Evolutionary conservation across 495 filamentous ascomycete species (phyloP).

Genomic region (Entonaema liquescens): DNA sequence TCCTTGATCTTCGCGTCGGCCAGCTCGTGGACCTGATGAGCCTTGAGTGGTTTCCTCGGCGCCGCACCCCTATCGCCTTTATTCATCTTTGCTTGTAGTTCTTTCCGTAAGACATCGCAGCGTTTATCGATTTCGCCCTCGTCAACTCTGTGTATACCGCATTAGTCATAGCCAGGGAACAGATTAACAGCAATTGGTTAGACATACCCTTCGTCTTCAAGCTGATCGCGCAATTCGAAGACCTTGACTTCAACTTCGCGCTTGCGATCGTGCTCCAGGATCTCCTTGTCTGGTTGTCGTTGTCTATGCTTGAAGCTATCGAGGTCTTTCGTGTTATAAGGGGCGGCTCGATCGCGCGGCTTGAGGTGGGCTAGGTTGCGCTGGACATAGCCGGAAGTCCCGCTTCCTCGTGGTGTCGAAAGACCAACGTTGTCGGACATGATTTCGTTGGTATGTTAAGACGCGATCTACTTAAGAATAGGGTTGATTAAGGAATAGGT

Average conservation of each 20-base stretch:
- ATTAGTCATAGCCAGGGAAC: not conserved
- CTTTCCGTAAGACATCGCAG: constrained; percentile 69
- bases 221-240: constrained; percentile 83
- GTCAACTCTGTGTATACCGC: constrained; percentile 63
- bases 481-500: not conserved
- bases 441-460: constrained; percentile 24
- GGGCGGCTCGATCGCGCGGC: constrained; percentile 71
- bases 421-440: constrained; percentile 99
- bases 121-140: constrained; percentile 82
- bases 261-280: constrained; percentile 91
- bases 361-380: constrained; percentile 88
- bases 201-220: constrained; percentile 86
- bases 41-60: constrained; percentile 71
- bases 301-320: constrained; percentile 71
- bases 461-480: not conserved
- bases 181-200: not conserved
- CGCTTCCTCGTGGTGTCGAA: constrained; percentile 90
- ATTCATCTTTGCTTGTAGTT: constrained; percentile 64
- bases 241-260: constrained; percentile 91
- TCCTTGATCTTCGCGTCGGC: constrained; percentile 97
- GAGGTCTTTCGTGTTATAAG: constrained; percentile 69
- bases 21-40: constrained; percentile 94
- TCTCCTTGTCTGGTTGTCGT: constrained; percentile 87
- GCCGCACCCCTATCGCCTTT: constrained; percentile 47
- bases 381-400: constrained; percentile 97